Evolutionary conservation across 2,329 filamentous ascomycete genomes (phyloP), one percentile per base, ranked within the genome.

Genomic region (Iodosphaeria phyllophila): DNA sequence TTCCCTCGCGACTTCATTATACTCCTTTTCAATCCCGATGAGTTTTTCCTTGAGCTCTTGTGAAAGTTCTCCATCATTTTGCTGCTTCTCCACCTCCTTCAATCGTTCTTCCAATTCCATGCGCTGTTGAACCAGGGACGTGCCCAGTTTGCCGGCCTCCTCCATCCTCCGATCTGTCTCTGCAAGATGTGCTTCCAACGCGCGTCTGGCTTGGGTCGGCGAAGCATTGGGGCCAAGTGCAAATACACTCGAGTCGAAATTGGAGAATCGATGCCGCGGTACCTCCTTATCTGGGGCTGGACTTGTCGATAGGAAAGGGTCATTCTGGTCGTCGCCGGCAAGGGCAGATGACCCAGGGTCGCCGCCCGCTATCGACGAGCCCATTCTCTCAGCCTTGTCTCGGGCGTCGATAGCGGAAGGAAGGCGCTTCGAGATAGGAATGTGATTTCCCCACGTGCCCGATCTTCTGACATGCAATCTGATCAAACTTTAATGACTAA

Each of bases 141-240:
- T 89, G 33, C 89, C 44, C 20, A 98, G 56, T 42, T 78, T 83
- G 15, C 82, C 89, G 5, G 86, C 79, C 46, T 95, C 84, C 41
- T 91, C 78, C 33, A 98, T 73, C 30, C 86, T 71, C 30, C 83
- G 74, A 41, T 92, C 82, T 1, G 86, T 93, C 49, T 98, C 89
- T 33, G 77, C 73, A 23, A 98, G 63, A 51, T 95, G 89, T 25
- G 84, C 82, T 49, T 92, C 76, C 22, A 98, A 60, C 22, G 83
- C 83, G 35, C 78, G 74, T 51, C 79, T 92, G 20, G 83, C 80
- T 44, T 93, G 83, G 28, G 72, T 69, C 7, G 86, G 82, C 1
- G 86, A 92, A 15, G 78, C 55, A 27, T 54, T 58, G n/a, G 80
- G 67, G 35, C 78, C 77, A 13, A 86, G 58, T 18, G 74, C 74